These are phyloP conservation scores for Exophiala bonariae DNA, from an alignment of 2,329 filamentous ascomycete species.

Conservation along the genomic window DNA sequence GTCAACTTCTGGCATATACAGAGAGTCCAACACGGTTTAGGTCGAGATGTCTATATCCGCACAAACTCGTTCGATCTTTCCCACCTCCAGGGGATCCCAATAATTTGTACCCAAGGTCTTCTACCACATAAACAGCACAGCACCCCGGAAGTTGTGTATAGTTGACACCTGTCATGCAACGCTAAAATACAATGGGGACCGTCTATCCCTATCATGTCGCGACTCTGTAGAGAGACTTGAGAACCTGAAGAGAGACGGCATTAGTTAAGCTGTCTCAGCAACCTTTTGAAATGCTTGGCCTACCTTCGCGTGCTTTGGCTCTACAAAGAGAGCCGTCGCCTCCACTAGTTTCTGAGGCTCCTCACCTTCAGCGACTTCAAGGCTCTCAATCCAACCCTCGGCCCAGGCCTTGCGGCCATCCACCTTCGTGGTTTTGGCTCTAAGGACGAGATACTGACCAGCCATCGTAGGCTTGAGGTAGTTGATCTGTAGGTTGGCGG, in stretches of 20 bases:
- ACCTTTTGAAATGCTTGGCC: background rate
- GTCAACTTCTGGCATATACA: too few relatives aligned
- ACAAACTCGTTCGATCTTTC: too few relatives aligned
- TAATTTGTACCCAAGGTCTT: too few relatives aligned
- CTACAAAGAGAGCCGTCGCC: constrained; percentile 83
- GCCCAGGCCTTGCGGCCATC: constrained; percentile 96
- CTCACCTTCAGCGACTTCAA: constrained; percentile 63
- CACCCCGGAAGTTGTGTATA: too few relatives aligned
- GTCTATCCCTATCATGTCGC: background rate
- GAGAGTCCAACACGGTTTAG: too few relatives aligned
- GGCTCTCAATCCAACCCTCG: constrained; percentile 78
- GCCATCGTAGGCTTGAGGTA: constrained; percentile 81
- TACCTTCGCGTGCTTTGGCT: constrained; percentile 79
- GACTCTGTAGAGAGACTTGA: constrained; percentile 26
- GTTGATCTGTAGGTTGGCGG: constrained; percentile 78
- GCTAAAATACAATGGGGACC: too few relatives aligned
- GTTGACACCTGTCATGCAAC: too few relatives aligned
- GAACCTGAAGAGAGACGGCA: constrained; percentile 17
- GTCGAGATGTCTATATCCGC: too few relatives aligned
- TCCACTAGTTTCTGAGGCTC: constrained; percentile 71
- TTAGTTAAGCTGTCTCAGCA: background rate
- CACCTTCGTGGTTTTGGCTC: constrained; percentile 76
- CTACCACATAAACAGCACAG: too few relatives aligned
- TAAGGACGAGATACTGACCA: constrained; percentile 72
- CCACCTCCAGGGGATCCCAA: too few relatives aligned